Conservation (phyloP, 805 yeast species). For the Myxozyma melibiosi region DNA sequence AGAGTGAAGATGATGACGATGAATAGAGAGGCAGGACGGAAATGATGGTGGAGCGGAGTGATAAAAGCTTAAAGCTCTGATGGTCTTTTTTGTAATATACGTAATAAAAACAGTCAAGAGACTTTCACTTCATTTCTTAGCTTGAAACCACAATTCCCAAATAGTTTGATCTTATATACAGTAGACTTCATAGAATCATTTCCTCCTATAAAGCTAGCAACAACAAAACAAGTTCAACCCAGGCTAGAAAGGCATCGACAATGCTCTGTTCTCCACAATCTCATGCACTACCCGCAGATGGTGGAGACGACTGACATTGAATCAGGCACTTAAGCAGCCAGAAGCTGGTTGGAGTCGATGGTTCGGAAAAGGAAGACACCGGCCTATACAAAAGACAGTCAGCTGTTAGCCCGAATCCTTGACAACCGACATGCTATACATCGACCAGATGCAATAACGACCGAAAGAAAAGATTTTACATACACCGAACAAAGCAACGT, state of each 20-base stretch:
- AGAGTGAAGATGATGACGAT: slow-evolving; percentile 49
- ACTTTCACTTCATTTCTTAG: too few relatives aligned
- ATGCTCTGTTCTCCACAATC: too few relatives aligned
- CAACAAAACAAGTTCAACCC: too few relatives aligned
- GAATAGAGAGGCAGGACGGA: not conserved
- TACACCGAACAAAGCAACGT: slow-evolving; percentile 23
- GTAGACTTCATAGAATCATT: too few relatives aligned
- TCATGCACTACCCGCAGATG: too few relatives aligned
- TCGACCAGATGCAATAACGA: too few relatives aligned
- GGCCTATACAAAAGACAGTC: slow-evolving; percentile 4
- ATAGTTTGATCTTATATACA: too few relatives aligned
- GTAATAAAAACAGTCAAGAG: not conserved
- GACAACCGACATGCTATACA: not conserved
- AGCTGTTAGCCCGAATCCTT: not conserved
- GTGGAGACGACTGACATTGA: too few relatives aligned
- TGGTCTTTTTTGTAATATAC: slow-evolving; percentile 1
- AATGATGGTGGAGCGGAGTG: not conserved
- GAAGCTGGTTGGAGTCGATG: slow-evolving; percentile 11
- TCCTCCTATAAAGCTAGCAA: too few relatives aligned
- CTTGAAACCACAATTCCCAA: too few relatives aligned
- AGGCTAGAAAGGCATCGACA: too few relatives aligned
- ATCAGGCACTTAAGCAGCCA: slow-evolving; percentile 13
- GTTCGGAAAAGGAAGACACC: slow-evolving; percentile 15
- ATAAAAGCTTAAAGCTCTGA: not conserved
- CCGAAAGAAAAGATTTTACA: not conserved